Base-by-base conservation (phyloP, 106 monocot species). In the Amphibolis antarctica region DNA sequence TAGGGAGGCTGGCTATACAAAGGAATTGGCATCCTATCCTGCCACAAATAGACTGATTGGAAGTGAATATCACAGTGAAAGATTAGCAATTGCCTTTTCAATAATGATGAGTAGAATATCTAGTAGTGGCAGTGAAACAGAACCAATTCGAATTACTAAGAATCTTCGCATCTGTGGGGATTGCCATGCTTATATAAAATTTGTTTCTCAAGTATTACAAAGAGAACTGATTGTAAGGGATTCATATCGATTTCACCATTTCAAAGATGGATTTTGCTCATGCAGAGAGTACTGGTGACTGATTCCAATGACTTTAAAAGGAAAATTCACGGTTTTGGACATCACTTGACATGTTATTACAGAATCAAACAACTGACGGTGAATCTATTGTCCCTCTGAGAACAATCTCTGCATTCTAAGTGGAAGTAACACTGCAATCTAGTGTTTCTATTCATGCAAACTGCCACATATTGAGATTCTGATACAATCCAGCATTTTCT, bases 171-270 rank as follows among this genome's bases (percentile, higher is more conserved):
- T 71, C 25, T 62, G 70, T 25, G 57, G 47, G 22, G 72, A 73
- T 31, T 73, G 72, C 47, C 72, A 73, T 58, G 65, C 47, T 19
- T 73, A 65, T 30, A 65, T 65, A 9, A 73, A 73, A 54, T 63
- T 65, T 46, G 72, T 73, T 29, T 64, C 64, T 0, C 30, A 21
- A 30, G 72, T 65, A n/a, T 31, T 65, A 7, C 13, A 47, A 7
- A 55, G 64, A 48, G 72, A 73, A 56, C 29, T 65, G 46, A 64
- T 58, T 57, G 56, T 73, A 0, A 65, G 64, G 57, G 72, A 73
- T 57, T 64, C 72, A 12, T 55, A 46, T 20, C 28, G 72, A 30
- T 73, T 73, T 30, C 72, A 73, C 47, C 72, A 72, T 63, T 72
- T 72, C 71, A 73, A 59, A 10, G 30, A 65, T 65, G 72, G 72